Conservation (phyloP, 129 eudicot species). For the Artemisia argyi region DNA sequence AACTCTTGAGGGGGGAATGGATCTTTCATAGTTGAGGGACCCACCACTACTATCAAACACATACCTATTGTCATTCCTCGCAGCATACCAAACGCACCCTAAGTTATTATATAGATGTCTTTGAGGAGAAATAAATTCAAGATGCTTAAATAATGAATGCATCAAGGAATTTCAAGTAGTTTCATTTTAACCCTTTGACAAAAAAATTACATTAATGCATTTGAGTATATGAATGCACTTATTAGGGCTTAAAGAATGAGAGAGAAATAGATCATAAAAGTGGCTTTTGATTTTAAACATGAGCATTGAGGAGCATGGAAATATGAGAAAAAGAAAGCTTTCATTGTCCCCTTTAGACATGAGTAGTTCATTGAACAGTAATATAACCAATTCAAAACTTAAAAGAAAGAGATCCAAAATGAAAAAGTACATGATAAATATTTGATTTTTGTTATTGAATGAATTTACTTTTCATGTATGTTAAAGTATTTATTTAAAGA, state of each 20-base stretch:
- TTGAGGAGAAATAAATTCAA: background rate
- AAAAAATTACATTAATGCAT: background rate
- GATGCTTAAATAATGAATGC: background rate
- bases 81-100: no score
- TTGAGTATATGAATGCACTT: background rate
- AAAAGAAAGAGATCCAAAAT: conserved; percentile 9
- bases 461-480: conserved; percentile 9
- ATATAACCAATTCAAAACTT: conserved; percentile 13
- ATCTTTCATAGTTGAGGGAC: no score
- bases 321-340: conserved; percentile 22
- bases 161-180: background rate
- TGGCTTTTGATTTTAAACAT: conserved; percentile 31
- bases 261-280: conserved; percentile 20
- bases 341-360: conserved; percentile 23
- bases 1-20: no score
- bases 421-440: background rate
- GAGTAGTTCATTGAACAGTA: conserved; percentile 11
- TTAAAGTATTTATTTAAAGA: background rate
- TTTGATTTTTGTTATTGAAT: background rate
- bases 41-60: no score
- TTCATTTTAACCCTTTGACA: background rate
- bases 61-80: no score
- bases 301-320: conserved; percentile 25
- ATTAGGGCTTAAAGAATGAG: conserved; percentile 1
- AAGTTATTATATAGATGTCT: background rate